Base-by-base conservation (phyloP, 805 yeast species). In the Candida loeiensis region DNA sequence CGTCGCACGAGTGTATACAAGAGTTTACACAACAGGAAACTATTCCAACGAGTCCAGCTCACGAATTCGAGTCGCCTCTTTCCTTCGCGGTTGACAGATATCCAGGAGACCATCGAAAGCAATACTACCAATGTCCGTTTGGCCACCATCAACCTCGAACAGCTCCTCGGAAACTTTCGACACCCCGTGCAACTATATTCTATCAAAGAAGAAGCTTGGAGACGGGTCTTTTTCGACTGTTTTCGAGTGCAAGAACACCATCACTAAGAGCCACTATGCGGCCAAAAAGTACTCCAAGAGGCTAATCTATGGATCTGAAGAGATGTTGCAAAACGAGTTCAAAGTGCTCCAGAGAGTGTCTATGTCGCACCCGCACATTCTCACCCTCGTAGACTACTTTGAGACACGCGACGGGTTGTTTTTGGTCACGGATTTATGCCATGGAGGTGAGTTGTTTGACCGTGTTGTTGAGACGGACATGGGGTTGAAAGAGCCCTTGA, bases 391-490 rank as follows among this genome's bases (percentile, higher is more conserved):
- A 7, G 90, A 83, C 61, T 79, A 74, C 59, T 84, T 83, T 55
- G 89, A 84, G 55, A 84, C 91, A 0, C 64, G 67, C 4, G 74
- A 77, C 40, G 66, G 70, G 49, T 61, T 77, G 26, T 76, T 64
- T 36, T 53, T 84, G 34, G 76, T 83, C 30, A 82, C 89, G 1
- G 85, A 82, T 49, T 61, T 83, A 34, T 86, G 88, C 29, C 59
- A 59, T 11, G 84, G 85, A 12, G 84, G 85, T 17, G 91, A 83
- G 51, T 64, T 84, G 35, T 83, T 79, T 52, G 83, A 80, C 48
- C 63, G 76, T 24, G 76, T 84, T 29, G 66, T 72, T 38, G 56
- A 62, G 18, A 35, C 44, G 14, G 64, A 68, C 26, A 74, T 73
- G 3, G 63, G 68, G 35, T 63, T 78, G 39, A 37, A 53, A 37